Evolutionary conservation across 2,329 filamentous ascomycete genomes (phyloP).

Genomic region (Penicillium sp.): DNA sequence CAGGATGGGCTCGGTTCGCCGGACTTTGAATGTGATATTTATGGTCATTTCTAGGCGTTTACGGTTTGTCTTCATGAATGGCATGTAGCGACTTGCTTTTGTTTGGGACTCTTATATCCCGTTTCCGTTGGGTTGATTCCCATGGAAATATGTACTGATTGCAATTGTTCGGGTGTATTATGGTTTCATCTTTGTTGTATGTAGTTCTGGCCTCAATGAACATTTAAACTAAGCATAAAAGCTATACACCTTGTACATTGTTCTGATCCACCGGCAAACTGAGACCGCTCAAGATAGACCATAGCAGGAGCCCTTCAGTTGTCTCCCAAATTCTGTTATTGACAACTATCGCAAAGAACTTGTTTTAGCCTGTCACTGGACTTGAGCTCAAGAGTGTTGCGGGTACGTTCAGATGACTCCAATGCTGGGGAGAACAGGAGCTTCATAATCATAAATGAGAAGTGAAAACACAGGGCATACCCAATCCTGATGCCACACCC

Average conservation of each 20-base stretch:
- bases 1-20: constrained; percentile 48
- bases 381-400: background rate
- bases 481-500: background rate
- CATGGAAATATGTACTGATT: constrained; percentile 6
- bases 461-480: background rate
- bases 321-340: background rate
- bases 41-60: constrained; percentile 10
- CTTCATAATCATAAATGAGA: background rate
- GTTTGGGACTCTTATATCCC: constrained; percentile 4
- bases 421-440: background rate
- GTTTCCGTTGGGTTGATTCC: constrained; percentile 5
- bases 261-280: background rate
- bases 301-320: background rate
- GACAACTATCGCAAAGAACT: background rate
- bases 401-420: background rate
- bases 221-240: background rate
- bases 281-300: background rate
- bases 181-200: constrained; percentile 2
- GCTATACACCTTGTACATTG: background rate
- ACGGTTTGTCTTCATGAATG: constrained; percentile 13
- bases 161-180: constrained; percentile 8
- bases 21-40: constrained; percentile 23
- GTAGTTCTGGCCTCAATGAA: constrained; percentile 1
- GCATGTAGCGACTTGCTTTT: constrained; percentile 18
- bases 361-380: background rate